Conservation (phyloP, 768 basidiomycete genomes). For the Hericium rajendrae region DNA sequence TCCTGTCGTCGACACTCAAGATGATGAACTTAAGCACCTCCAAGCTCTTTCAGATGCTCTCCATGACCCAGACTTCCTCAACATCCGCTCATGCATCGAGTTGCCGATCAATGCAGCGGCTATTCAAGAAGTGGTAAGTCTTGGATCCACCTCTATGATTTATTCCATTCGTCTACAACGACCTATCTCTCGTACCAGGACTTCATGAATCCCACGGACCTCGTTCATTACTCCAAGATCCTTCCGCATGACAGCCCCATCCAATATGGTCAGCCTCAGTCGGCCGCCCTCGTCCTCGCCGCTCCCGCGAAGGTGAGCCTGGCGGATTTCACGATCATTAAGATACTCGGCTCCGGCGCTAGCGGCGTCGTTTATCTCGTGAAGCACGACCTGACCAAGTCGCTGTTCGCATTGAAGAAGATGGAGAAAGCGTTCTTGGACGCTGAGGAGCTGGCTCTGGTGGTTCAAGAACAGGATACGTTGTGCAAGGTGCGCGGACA, state of each 20-base stretch:
- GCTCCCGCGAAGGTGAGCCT: background rate
- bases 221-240: background rate
- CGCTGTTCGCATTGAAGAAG: background rate
- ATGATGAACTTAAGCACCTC: background rate
- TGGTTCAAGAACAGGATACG: constrained; percentile 3
- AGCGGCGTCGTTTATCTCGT: background rate
- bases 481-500: constrained; percentile 1
- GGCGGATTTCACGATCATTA: background rate
- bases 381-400: background rate
- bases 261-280: background rate
- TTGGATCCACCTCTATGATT: too few species aligned
- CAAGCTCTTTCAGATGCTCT: background rate
- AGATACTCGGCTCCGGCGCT: constrained; percentile 1
- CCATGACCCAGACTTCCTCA: background rate
- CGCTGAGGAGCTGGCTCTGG: background rate
- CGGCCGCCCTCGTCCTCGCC: too few species aligned
- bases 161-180: background rate
- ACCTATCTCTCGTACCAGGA: background rate
- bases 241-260: background rate
- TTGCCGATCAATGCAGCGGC: background rate
- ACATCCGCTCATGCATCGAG: background rate
- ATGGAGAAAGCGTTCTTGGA: constrained; percentile 1
- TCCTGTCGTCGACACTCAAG: background rate
- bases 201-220: background rate
- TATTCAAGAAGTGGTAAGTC: background rate